Base-by-base conservation (phyloP, 139 green algal species). In the Raphidocelis subcapitata region DNA sequence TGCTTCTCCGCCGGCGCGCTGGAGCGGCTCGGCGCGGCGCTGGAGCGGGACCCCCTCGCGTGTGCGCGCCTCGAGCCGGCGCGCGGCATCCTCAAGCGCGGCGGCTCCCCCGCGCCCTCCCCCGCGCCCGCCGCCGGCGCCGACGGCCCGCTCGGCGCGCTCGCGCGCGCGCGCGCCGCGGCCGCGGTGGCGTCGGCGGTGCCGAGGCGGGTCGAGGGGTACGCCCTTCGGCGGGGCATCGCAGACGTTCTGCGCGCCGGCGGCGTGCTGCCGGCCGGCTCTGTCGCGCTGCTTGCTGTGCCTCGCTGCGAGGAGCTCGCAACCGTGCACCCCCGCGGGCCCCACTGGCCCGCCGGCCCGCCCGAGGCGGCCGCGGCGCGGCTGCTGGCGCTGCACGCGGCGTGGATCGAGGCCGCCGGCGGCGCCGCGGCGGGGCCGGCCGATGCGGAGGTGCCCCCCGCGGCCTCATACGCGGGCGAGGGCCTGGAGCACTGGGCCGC, bases 331-430 rank as follows among this genome's bases (percentile, higher is more conserved):
- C 24, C 49, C 20, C 15, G 24, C 0, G 61, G 51, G 12, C 69
- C 69, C 20, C 41, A 66, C 61, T 21, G 90, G 92, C 67, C 83
- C 3, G 35, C 57, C 29, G 59, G 59, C 12, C 44, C 72, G 3
- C 90, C 89, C 2, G 86, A 92, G 31, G 90, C 84, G 14, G 90
- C 90, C 12, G 67, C 89, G 5, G 62, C 56, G 10, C 77, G 76
- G 28, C 67, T 95, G 33, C 67, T 96, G 47, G 64, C 54, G 2
- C 81, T 96, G 44, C 88, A 95, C 72, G 62, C 65, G 59, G 79
- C 72, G 44, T 90, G 82, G 85, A 74, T 92, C 15, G 54, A 84
- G 56, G 60, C 62, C 3, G 73, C 74, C 1, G 83, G 85, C 36
- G 87, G 75, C 15, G 41, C 33, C 3, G 76, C 90, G 31, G 72